phyloP scores from a whole-genome alignment of 306 rosid genomes.

The Glycine soja region DNA sequence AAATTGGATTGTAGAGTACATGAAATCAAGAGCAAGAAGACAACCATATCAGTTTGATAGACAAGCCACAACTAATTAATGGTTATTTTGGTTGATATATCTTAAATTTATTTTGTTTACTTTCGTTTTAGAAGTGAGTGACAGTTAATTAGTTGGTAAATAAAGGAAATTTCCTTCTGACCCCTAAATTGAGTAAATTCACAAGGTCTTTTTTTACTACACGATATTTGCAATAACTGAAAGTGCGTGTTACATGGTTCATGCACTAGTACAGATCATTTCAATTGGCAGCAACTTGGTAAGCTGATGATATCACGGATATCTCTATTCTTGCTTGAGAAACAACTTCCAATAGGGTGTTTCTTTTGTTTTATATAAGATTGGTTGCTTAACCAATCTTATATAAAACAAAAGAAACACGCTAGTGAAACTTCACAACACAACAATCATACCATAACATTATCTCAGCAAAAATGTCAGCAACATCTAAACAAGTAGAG shows the following conservation, averaged over 20 bases:
- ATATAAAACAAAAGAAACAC: slow-evolving; percentile 13
- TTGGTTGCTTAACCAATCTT: slow-evolving; percentile 14
- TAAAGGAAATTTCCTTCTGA: too few species aligned
- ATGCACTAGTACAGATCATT: slow-evolving; percentile 51
- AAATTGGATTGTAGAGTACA: too few species aligned
- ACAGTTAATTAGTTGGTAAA: too few species aligned
- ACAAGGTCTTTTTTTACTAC: too few species aligned
- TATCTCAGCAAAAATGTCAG: slow-evolving; percentile 47
- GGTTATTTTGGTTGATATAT: too few species aligned
- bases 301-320: not conserved
- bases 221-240: not conserved
- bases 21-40: too few species aligned
- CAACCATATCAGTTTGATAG: too few species aligned
- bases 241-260: not conserved
- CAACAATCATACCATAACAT: slow-evolving; percentile 21
- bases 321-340: slow-evolving; percentile 12
- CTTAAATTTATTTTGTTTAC: too few species aligned
- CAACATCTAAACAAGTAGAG: slow-evolving; percentile 42
- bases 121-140: too few species aligned
- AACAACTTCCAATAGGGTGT: not conserved
- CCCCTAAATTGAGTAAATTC: too few species aligned
- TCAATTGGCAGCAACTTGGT: slow-evolving; percentile 41
- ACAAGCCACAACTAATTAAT: too few species aligned
- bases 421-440: not conserved
- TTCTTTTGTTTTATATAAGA: too few species aligned